A percentile compares a stretch with the other conserved stretches of the same genome.
These are phyloP conservation scores for Ogataea populi-albae DNA, from an alignment of 805 yeast species.

Conservation along the genomic window DNA sequence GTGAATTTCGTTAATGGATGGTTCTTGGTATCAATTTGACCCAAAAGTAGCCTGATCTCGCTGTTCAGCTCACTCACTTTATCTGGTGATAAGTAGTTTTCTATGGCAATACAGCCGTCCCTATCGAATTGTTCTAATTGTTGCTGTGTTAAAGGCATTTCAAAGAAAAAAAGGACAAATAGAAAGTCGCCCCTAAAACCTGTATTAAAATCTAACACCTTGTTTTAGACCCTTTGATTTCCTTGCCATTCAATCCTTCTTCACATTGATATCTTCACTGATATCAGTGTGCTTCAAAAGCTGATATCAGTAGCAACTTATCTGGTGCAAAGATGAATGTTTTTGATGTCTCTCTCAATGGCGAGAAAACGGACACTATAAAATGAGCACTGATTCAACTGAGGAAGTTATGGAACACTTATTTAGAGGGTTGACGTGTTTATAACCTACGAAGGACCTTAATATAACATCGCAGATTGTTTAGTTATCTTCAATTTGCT, in stretches of 20 bases:
- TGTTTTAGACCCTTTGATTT: too few relatives aligned
- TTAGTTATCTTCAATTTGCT: neutral
- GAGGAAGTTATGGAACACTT: too few relatives aligned
- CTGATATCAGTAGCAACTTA: neutral
- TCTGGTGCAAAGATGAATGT: conserved; percentile 1
- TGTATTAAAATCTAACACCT: too few relatives aligned
- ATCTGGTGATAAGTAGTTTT: conserved; percentile 46
- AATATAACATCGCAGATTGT: too few relatives aligned
- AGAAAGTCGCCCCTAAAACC: too few relatives aligned
- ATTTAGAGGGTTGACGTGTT: neutral
- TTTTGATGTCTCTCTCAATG: conserved; percentile 1
- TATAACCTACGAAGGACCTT: too few relatives aligned
- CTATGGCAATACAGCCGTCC: conserved; percentile 63
- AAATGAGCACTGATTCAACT: too few relatives aligned
- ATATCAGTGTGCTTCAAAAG: too few relatives aligned
- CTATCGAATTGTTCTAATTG: conserved; percentile 49
- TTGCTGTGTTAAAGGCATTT: conserved; percentile 40
- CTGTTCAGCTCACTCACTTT: conserved; percentile 40
- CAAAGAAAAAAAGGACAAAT: too few relatives aligned
- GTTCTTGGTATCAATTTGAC: conserved; percentile 45
- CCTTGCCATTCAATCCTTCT: too few relatives aligned
- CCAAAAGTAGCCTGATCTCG: conserved; percentile 44
- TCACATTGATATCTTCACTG: too few relatives aligned
- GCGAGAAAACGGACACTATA: neutral
- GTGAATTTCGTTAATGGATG: conserved; percentile 74